Base-by-base conservation (phyloP, 768 basidiomycete genomes). In the Baorangia bicolor region DNA sequence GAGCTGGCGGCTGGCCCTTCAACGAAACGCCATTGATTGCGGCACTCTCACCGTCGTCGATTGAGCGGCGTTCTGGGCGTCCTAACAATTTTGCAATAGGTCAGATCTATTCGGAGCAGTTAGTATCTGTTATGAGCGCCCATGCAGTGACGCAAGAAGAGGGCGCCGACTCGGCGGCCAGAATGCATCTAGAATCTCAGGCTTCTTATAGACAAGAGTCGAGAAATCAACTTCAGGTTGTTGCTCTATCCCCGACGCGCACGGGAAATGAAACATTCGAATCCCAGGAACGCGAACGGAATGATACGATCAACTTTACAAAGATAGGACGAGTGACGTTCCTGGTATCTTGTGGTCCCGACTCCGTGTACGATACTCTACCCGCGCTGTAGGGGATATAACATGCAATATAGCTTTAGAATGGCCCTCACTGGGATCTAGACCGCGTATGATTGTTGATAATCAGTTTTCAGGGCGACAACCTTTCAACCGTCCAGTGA, bases 401-500 rank as follows among this genome's bases (percentile, higher is more conserved):
- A 37, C 40, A 42, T 38, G 12, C 18, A 9, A 49, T 33, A 25
- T 35, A 34, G 45, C 42, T 38, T 37, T 30, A 33, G 38, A 27
- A 37, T 7, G 25, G 31, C 14, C 49, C 25, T 35, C 37, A 21
- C 44, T 51, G 27, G 30, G 21, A 48, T 43, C 41, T 2, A 16
- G 21, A 34, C 16, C 13, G 7, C 30, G 20, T 40, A 23, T 41
- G 25, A 0, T 33, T 18, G 51, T 23, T 30, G 14, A 46, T 30
- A 7, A 45, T 39, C 30, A 5, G 28, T 14, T 44, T 47, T 78
- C 74, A 92, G 4, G 93, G 92, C 3, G 92, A 81, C 50, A 96
- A 76, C 51, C 92, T 77, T 49, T 94, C 86, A 49, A 94, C 83
- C 67, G 76, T 84, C 94, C 94, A 97, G 60, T 70, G 71, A 13